phyloP scores from a whole-genome alignment of 345 rosid genomes.

The Melaleuca alternifolia region DNA sequence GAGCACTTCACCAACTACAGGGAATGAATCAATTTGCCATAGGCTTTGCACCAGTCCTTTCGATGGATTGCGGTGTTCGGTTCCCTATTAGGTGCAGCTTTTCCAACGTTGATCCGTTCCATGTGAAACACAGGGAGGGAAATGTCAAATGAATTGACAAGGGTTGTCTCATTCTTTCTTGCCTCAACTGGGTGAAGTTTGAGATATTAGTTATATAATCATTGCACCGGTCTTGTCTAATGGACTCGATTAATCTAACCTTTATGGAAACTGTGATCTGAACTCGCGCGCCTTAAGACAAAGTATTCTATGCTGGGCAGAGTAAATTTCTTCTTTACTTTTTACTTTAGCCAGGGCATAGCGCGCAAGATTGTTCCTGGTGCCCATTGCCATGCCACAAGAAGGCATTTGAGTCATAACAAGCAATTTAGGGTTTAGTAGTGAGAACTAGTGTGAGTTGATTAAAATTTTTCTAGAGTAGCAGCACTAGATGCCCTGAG shows the following conservation, averaged over 20 bases:
- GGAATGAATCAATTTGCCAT: neutral
- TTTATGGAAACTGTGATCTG: neutral
- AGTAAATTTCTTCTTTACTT: neutral
- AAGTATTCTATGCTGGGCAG: neutral
- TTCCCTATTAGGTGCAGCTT: neutral
- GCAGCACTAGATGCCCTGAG: neutral
- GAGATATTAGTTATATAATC: neutral
- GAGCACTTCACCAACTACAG: neutral
- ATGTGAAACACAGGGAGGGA: neutral
- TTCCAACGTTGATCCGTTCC: neutral
- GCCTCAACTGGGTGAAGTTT: neutral
- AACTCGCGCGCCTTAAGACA: neutral
- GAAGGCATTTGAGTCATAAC: neutral
- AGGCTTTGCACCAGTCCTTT: neutral
- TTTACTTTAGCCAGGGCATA: neutral
- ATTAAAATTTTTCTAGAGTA: neutral
- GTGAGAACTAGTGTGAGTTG: neutral
- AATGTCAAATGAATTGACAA: neutral
- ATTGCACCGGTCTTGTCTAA: neutral
- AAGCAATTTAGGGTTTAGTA: neutral
- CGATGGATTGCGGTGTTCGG: neutral
- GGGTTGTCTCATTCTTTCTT: neutral
- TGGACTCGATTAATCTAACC: neutral
- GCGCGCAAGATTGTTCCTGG: neutral
- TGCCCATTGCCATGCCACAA: neutral